Evolutionary conservation across 148 eudicot species (phyloP).

Genomic region (Arbutus unedo): DNA sequence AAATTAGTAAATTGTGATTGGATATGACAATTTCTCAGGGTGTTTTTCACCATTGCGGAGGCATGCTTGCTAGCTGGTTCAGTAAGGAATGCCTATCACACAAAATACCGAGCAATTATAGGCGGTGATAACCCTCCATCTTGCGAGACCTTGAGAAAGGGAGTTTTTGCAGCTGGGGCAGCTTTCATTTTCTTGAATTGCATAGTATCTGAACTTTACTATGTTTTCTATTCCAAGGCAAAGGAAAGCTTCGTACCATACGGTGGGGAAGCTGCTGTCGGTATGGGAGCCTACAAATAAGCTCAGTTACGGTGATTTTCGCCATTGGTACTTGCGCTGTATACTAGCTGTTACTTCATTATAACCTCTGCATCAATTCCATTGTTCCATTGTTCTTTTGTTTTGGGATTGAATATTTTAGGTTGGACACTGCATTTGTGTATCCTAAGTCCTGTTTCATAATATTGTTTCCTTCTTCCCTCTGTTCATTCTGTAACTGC

Average conservation of each 20-base stretch:
- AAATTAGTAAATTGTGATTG: not conserved
- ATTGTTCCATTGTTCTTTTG: not conserved
- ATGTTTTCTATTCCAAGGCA: slow-evolving; percentile 58
- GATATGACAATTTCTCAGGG: not conserved
- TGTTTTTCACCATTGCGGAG: slow-evolving; percentile 19
- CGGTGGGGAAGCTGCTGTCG: slow-evolving; percentile 48
- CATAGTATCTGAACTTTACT: slow-evolving; percentile 70
- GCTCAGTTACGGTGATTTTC: not conserved
- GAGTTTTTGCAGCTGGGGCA: slow-evolving; percentile 92
- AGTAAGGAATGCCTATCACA: slow-evolving; percentile 48
- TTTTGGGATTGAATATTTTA: not conserved
- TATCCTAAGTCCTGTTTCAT: not conserved
- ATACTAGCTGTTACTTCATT: not conserved
- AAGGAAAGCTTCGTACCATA: slow-evolving; percentile 38
- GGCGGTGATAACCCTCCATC: slow-evolving; percentile 48
- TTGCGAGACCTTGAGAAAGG: slow-evolving; percentile 82
- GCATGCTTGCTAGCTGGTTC: slow-evolving; percentile 79
- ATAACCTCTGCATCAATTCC: not conserved
- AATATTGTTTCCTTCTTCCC: not conserved
- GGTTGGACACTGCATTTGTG: not conserved
- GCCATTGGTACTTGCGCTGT: not conserved
- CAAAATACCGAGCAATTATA: slow-evolving; percentile 45
- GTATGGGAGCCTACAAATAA: slow-evolving; percentile 54
- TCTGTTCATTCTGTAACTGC: not conserved
- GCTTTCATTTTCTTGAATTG: slow-evolving; percentile 71